Percentiles rank a stretch among this genome's conserved stretches.
Conservation (phyloP, 139 green algal species). For the Micractinium sp. region DNA sequence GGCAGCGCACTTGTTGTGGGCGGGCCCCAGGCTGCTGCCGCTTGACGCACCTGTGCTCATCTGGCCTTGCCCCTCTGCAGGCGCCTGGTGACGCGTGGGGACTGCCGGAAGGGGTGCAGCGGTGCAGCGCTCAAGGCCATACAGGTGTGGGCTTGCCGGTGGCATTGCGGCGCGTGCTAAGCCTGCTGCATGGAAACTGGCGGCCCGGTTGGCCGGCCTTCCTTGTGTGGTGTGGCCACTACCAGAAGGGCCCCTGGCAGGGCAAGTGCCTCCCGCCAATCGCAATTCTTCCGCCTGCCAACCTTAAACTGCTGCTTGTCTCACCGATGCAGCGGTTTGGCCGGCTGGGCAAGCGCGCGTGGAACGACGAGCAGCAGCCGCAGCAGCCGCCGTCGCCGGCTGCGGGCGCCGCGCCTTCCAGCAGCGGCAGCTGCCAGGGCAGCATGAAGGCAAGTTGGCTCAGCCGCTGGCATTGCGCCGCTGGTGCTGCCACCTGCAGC, state of each 20-base stretch:
- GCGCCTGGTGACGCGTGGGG: slow-evolving; percentile 43
- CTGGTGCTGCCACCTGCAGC: too few species aligned
- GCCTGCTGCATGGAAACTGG: background rate
- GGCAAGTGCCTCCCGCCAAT: background rate
- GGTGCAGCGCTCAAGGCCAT: slow-evolving; percentile 64
- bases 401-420: background rate
- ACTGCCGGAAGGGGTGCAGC: slow-evolving; percentile 61
- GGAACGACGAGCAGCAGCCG: slow-evolving; percentile 9
- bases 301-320: background rate
- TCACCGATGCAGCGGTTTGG: slow-evolving; percentile 58
- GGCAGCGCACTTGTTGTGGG: background rate
- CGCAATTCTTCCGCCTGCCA: background rate
- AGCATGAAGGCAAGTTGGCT: background rate
- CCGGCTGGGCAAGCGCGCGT: slow-evolving; percentile 48
- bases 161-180: background rate
- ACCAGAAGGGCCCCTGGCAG: background rate
- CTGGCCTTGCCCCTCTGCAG: background rate
- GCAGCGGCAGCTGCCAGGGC: background rate
- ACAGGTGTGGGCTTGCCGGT: background rate
- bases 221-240: background rate
- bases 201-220: background rate
- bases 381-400: background rate
- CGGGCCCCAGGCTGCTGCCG: background rate
- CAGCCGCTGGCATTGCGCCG: too few species aligned
- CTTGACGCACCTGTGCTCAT: background rate